These are phyloP conservation scores for Bullera alba DNA, from an alignment of 768 basidiomycete species.

Conservation along the genomic window DNA sequence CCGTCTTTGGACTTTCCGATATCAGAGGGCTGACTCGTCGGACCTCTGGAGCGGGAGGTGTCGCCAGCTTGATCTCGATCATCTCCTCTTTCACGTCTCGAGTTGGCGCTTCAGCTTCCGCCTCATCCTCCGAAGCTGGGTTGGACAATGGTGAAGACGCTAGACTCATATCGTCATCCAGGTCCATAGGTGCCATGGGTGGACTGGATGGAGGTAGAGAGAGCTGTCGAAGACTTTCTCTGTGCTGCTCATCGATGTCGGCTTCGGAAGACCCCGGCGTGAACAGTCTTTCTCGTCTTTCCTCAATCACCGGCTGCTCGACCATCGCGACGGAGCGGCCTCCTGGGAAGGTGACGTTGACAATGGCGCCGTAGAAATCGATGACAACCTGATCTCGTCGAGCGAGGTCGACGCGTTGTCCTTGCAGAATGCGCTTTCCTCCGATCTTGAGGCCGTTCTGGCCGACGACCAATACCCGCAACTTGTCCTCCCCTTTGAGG, in stretches of 20 bases:
- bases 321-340: background rate
- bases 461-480: conserved; percentile 28
- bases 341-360: background rate
- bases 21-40: background rate
- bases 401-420: conserved; percentile 16
- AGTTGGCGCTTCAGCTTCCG: background rate
- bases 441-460: conserved; percentile 33
- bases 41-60: background rate
- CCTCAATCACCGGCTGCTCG: background rate
- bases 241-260: background rate
- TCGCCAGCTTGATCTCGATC: conserved; percentile 2
- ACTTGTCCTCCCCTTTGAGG: background rate
- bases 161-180: background rate
- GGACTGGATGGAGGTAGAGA: conserved; percentile 24
- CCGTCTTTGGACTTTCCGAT: background rate
- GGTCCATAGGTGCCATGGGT: conserved; percentile 6
- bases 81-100: conserved; percentile 4
- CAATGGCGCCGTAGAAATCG: background rate
- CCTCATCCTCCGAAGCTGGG: background rate
- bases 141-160: conserved; percentile 1
- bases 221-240: background rate
- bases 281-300: conserved; percentile 8
- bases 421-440: conserved; percentile 13
- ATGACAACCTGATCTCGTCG: conserved; percentile 10
- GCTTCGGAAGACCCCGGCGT: background rate